A percentile compares a stretch with the other conserved stretches of the same genome.
Conservation (phyloP, 2,329 filamentous ascomycete genomes). For the Dactylellina sp. region DNA sequence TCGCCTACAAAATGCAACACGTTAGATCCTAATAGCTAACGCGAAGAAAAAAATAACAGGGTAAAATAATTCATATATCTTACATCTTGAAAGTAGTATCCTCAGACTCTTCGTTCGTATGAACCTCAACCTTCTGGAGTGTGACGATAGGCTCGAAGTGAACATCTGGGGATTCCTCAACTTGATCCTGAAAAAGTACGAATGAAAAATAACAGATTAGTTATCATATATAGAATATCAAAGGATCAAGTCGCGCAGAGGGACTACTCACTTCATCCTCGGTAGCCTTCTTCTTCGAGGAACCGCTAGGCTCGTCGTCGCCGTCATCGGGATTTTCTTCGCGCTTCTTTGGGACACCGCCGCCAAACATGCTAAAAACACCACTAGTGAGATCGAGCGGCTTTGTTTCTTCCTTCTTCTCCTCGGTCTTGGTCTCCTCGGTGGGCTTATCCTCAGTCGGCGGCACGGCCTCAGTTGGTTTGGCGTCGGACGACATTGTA, state of each 20-base stretch:
- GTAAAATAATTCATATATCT: conserved; percentile 4
- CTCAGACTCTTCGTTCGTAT: conserved; percentile 98
- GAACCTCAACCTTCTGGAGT: conserved; percentile 94
- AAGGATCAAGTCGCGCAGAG: neutral
- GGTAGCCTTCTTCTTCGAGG: conserved; percentile 69
- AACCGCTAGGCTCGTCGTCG: conserved; percentile 68
- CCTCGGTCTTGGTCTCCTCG: conserved; percentile 56
- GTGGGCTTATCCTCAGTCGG: conserved; percentile 57
- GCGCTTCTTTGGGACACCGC: conserved; percentile 96
- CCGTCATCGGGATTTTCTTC: conserved; percentile 83
- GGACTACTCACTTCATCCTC: conserved; percentile 64
- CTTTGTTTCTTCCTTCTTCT: conserved; percentile 46
- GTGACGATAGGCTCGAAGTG: conserved; percentile 97
- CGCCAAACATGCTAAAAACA: conserved; percentile 99
- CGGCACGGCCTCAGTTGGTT: conserved; percentile 56
- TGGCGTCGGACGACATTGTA: conserved; percentile 57
- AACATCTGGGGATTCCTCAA: conserved; percentile 88
- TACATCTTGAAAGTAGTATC: conserved; percentile 98
- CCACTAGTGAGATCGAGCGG: conserved; percentile 49
- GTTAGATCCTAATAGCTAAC: too few relatives aligned
- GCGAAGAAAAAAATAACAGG: conserved; percentile 11
- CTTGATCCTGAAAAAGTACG: conserved; percentile 71
- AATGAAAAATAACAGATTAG: neutral
- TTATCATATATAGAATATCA: conserved; percentile 37
- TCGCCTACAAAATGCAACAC: conserved; percentile 66